phyloP scores from a whole-genome alignment of 1,284 basidiomycete species.

The Rhodotorula sp. region DNA sequence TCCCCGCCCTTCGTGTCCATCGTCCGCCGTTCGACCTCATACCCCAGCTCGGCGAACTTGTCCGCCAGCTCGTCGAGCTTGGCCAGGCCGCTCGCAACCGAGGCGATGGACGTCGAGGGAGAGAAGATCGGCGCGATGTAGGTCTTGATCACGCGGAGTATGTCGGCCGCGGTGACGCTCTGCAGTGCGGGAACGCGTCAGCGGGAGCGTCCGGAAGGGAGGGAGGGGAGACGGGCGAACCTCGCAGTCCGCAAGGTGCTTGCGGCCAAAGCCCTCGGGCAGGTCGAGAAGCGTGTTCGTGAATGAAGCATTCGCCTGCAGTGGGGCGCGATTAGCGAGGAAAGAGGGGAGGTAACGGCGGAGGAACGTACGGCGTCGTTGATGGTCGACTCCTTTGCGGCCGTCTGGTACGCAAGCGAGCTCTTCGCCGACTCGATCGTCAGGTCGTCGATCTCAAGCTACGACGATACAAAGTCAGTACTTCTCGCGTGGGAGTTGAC shows the following conservation, averaged over 20 bases:
- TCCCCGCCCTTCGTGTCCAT: constrained; percentile 65
- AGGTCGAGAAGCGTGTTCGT: constrained; percentile 80
- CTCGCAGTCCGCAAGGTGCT: constrained; percentile 72
- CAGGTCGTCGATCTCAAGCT: constrained; percentile 81
- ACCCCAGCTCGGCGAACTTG: constrained; percentile 69
- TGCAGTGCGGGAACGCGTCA: constrained; percentile 46
- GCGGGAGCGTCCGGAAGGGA: background rate
- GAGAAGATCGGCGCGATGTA: constrained; percentile 89
- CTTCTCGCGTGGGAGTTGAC: background rate
- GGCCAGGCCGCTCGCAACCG: constrained; percentile 77
- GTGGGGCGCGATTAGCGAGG: background rate
- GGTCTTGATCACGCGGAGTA: constrained; percentile 67
- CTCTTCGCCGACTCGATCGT: constrained; percentile 90
- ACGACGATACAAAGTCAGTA: no score
- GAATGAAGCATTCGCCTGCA: constrained; percentile 75
- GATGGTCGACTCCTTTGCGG: constrained; percentile 79
- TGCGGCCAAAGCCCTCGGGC: constrained; percentile 68
- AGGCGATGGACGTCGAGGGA: constrained; percentile 71
- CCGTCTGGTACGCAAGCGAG: constrained; percentile 80
- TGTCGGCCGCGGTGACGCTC: constrained; percentile 73
- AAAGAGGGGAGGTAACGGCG: background rate
- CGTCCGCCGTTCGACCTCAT: constrained; percentile 71
- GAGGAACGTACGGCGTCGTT: constrained; percentile 72
- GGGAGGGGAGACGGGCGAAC: constrained; percentile 17
- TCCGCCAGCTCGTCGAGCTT: constrained; percentile 74